phyloP scores from a whole-genome alignment of 306 rosid genomes.

The Fragaria vesca region DNA sequence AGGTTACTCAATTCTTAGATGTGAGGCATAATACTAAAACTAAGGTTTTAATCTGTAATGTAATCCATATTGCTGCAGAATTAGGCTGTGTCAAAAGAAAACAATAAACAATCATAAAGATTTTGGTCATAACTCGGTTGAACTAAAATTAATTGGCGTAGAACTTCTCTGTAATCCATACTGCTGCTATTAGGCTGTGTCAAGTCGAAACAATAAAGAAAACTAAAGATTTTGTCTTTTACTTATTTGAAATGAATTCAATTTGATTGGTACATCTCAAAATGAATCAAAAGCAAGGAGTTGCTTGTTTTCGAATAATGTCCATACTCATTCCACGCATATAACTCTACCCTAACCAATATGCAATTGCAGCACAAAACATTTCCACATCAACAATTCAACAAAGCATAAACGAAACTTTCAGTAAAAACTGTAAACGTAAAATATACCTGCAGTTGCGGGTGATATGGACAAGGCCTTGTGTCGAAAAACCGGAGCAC shows the following conservation, averaged over 20 bases:
- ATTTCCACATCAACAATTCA: background rate
- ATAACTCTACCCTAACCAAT: background rate
- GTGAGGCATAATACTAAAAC: background rate
- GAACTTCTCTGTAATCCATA: no score
- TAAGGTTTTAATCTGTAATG: background rate
- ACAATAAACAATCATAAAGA: background rate
- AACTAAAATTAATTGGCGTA: no score
- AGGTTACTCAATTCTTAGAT: background rate
- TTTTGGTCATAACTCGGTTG: background rate
- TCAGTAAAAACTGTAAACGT: background rate
- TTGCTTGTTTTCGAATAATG: background rate
- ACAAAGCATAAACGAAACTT: background rate
- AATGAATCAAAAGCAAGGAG: background rate
- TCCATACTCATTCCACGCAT: background rate
- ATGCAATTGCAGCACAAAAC: background rate
- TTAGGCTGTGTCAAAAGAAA: background rate
- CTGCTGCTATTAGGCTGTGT: background rate
- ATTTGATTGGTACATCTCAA: background rate
- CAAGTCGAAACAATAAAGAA: background rate
- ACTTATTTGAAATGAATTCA: background rate
- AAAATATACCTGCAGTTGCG: constrained; percentile 67
- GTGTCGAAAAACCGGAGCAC: constrained; percentile 92
- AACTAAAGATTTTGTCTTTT: background rate
- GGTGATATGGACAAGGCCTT: constrained; percentile 64
- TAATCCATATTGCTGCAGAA: background rate